Percentiles rank a stretch among this genome's conserved stretches.
Evolutionary conservation across 371 early-diverging fungal species (phyloP).

Genomic region (Rhizopus delemar): DNA sequence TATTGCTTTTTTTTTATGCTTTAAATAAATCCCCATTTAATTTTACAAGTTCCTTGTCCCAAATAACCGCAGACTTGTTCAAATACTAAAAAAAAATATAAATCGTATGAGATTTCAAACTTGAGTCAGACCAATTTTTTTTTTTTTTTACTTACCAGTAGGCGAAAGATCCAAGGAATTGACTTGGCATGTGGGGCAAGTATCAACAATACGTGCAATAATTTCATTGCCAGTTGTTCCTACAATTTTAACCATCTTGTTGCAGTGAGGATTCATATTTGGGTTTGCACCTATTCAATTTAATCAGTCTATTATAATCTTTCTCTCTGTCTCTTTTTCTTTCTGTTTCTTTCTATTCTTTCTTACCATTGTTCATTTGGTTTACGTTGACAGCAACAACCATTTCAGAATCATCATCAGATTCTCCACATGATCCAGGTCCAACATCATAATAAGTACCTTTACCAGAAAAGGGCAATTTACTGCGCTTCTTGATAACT

Average conservation of each 20-base stretch:
- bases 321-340: background rate
- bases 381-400: conserved; percentile 27
- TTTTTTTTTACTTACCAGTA: background rate
- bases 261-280: conserved; percentile 31
- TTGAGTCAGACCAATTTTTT: no score
- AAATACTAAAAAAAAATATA: no score
- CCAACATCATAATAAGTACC: conserved; percentile 26
- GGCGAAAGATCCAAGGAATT: conserved; percentile 22
- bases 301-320: background rate
- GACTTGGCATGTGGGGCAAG: conserved; percentile 39
- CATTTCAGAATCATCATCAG: conserved; percentile 8
- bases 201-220: conserved; percentile 39
- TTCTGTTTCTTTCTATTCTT: background rate
- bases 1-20: no score
- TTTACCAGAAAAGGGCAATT: conserved; percentile 16
- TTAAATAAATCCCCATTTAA: no score
- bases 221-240: conserved; percentile 17
- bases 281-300: conserved; percentile 35
- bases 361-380: conserved; percentile 26
- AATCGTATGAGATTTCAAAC: no score
- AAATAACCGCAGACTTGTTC: no score
- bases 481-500: background rate
- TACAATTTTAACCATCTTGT: conserved; percentile 21
- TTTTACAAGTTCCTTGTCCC: no score
- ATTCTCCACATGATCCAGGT: conserved; percentile 23